A percentile compares a stretch with the other conserved stretches of the same genome.
These are phyloP conservation scores for Colletotrichum noveboracense DNA, from an alignment of 2,329 filamentous ascomycete genomes.

Conservation along the genomic window DNA sequence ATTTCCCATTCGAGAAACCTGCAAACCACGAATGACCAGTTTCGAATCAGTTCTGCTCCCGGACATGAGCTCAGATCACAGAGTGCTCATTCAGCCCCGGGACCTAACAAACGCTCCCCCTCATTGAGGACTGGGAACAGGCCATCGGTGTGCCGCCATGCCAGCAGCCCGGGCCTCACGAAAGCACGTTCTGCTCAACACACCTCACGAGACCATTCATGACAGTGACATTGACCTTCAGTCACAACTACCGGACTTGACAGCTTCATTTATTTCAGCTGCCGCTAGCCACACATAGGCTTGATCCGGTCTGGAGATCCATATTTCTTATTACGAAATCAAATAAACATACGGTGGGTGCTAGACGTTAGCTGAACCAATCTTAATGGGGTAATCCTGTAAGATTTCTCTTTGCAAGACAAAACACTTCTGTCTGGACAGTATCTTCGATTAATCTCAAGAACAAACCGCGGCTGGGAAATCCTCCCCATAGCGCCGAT, in stretches of 20 bases:
- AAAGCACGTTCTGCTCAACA: background rate
- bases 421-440: background rate
- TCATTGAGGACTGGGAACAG: background rate
- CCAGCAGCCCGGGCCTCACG: background rate
- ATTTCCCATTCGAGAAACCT: background rate
- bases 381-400: background rate
- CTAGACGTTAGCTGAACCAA: background rate
- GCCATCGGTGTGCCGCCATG: background rate
- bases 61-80: background rate
- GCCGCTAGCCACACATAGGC: background rate
- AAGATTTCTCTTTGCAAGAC: background rate
- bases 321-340: background rate
- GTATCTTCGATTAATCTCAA: background rate
- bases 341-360: background rate
- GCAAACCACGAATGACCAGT: background rate
- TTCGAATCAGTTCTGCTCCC: background rate
- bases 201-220: background rate
- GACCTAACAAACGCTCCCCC: background rate
- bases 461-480: background rate
- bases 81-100: background rate
- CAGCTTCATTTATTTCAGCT: background rate
- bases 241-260: background rate
- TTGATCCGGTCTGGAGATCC: background rate
- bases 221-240: background rate
- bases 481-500: background rate